Conservation (phyloP, 2,329 filamentous ascomycete species). For the Penicillium griseofulvum region DNA sequence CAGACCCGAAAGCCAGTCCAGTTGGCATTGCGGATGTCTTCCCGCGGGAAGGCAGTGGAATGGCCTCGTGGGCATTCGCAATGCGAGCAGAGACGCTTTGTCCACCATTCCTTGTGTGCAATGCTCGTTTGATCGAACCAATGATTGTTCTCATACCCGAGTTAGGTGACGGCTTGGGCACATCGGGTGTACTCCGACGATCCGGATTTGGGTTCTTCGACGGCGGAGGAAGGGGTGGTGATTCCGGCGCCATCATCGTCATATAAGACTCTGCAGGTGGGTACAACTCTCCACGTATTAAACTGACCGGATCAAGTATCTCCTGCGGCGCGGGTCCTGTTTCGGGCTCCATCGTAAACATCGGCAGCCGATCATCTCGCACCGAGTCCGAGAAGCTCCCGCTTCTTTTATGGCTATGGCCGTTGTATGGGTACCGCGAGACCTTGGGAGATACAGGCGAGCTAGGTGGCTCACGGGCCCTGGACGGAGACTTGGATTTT, state of each 20-base stretch:
- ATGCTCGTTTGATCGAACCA: conserved; percentile 76
- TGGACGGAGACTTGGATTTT: conserved; percentile 29
- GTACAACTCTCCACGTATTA: conserved; percentile 82
- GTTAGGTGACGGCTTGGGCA: conserved; percentile 27
- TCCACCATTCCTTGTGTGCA: conserved; percentile 60
- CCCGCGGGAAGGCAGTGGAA: conserved; percentile 30
- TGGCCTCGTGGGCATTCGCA: conserved; percentile 33
- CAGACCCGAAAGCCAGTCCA: conserved; percentile 46
- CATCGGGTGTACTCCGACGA: conserved; percentile 32
- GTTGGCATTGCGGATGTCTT: conserved; percentile 45
- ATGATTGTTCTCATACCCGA: conserved; percentile 83
- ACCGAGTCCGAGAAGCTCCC: conserved; percentile 84
- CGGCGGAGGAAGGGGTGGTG: conserved; percentile 38
- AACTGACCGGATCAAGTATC: conserved; percentile 71
- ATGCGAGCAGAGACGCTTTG: conserved; percentile 34
- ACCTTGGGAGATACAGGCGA: conserved; percentile 29
- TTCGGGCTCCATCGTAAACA: conserved; percentile 49
- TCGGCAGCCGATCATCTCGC: conserved; percentile 61
- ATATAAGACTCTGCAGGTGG: conserved; percentile 81
- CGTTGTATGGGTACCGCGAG: conserved; percentile 49
- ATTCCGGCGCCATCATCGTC: conserved; percentile 59
- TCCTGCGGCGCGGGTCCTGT: conserved; percentile 54
- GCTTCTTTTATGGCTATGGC: conserved; percentile 71
- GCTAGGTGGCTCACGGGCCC: conserved; percentile 22
- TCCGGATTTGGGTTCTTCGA: conserved; percentile 24